phyloP scores from a whole-genome alignment of 164 flowering plant genomes.

The Piper betle region DNA sequence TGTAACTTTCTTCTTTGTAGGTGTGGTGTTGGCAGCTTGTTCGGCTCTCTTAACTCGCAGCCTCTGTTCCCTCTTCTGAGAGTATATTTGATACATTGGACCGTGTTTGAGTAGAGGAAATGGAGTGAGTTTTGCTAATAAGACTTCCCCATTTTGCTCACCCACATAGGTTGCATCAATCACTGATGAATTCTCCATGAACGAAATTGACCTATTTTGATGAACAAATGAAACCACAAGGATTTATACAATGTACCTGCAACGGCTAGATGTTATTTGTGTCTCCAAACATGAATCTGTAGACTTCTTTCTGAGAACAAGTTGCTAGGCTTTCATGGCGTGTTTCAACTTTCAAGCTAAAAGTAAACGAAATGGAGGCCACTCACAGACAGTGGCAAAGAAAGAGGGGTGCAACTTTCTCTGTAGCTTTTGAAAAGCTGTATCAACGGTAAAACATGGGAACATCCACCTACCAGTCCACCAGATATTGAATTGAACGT shows the following conservation, averaged over 20 bases:
- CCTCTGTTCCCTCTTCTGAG: slow-evolving; percentile 43
- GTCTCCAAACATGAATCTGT: neutral
- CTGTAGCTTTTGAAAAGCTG: too few species aligned
- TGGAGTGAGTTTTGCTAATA: slow-evolving; percentile 2
- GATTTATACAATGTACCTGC: neutral
- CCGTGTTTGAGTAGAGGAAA: slow-evolving; percentile 26
- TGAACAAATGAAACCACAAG: neutral
- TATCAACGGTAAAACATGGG: too few species aligned
- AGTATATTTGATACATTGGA: slow-evolving; percentile 48
- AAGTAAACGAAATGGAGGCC: too few species aligned
- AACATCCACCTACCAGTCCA: too few species aligned
- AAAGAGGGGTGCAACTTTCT: too few species aligned
- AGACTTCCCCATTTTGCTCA: slow-evolving; percentile 1
- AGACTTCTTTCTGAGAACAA: too few species aligned
- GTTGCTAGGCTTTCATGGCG: neutral
- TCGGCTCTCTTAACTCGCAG: slow-evolving; percentile 21
- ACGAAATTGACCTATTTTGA: neutral
- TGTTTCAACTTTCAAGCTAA: too few species aligned
- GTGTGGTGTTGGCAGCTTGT: slow-evolving; percentile 13
- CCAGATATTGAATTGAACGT: too few species aligned
- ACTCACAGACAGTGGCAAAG: too few species aligned
- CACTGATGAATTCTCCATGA: slow-evolving; percentile 2
- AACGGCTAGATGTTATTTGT: neutral
- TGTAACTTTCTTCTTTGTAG: slow-evolving; percentile 42
- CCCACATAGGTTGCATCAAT: neutral